A percentile compares a stretch with the other conserved stretches of the same genome.
phyloP scores from a whole-genome alignment of 1,284 basidiomycete genomes.

The Naganishia liquefaciens region DNA sequence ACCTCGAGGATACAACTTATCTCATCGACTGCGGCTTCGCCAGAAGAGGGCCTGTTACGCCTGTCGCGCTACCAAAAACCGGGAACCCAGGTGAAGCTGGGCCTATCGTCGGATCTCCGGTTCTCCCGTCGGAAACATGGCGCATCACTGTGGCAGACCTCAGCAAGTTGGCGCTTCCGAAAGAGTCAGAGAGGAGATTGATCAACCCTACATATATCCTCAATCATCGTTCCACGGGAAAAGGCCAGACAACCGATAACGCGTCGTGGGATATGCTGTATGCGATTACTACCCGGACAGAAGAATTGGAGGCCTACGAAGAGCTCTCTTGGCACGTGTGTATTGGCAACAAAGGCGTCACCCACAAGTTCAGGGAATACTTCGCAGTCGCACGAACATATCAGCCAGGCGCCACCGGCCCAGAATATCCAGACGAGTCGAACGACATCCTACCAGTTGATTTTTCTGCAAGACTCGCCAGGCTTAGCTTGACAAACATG shows the following conservation, averaged over 20 bases:
- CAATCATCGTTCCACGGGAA: slow-evolving; percentile 23
- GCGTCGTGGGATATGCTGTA: slow-evolving; percentile 25
- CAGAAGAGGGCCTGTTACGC: slow-evolving; percentile 17
- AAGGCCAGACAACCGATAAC: slow-evolving; percentile 3
- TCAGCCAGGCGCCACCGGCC: slow-evolving; percentile 9
- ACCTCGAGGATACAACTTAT: not conserved
- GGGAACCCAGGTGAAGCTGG: not conserved
- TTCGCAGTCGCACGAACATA: slow-evolving; percentile 25
- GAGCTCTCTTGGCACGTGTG: slow-evolving; percentile 24
- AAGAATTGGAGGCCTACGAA: slow-evolving; percentile 27
- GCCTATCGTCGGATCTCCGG: not conserved
- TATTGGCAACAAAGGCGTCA: slow-evolving; percentile 19
- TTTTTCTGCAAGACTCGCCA: slow-evolving; percentile 6
- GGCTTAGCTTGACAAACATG: slow-evolving; percentile 27
- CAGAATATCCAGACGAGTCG: slow-evolving; percentile 11
- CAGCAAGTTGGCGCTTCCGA: not conserved
- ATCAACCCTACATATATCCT: slow-evolving; percentile 15
- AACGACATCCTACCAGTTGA: not conserved
- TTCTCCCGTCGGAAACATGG: slow-evolving; percentile 18
- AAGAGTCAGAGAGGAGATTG: slow-evolving; percentile 6
- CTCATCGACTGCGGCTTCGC: slow-evolving; percentile 29
- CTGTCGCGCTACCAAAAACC: slow-evolving; percentile 15
- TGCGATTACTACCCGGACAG: slow-evolving; percentile 6
- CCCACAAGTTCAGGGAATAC: slow-evolving; percentile 27
- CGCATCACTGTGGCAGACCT: slow-evolving; percentile 5